Base-by-base conservation (phyloP, 495 filamentous ascomycete genomes). In the Neurospora sp. region DNA sequence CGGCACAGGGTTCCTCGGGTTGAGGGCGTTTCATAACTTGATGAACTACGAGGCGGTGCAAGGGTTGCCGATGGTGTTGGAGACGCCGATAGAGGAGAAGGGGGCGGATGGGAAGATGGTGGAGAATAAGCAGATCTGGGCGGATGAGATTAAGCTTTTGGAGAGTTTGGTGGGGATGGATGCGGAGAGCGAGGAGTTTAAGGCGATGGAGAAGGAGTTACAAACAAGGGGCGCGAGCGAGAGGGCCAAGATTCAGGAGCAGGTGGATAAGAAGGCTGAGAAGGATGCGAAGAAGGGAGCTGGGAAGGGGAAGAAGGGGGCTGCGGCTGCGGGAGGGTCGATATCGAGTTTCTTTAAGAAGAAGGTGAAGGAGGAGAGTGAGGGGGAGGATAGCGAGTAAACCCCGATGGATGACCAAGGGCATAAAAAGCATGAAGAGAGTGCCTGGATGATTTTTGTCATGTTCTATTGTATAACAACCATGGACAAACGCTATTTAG, bases 131-230 rank as follows among this genome's bases (percentile, higher is more conserved):
- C 84, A 86, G 39, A 85, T 94, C 10, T 96, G 93, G 93, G 92
- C 93, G 3, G 85, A 89, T 68, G 93, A 96, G 82, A 94, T 96
- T 75, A 96, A 97, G 80, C 81, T 98, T 69, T 86, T 99, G 6
- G 96, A 99, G 81, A 89, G 89, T 16, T 80, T 99, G 68, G 93
- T 98, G 72, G 96, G 91, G 20, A 91, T 91, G 87, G 89, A 96
- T 80, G 81, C 85, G 3, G 90, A 94, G 12, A 85, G 88, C 37
- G 85, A 87, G 38, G 88, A 91, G 76, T 97, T 98, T 78, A 79
- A 81, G n/a, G 88, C 35, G 14, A 71, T 70, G 70, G 76, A 70
- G 39, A 37, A 42, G n/a, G 88, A 91, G 74, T 94, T 98, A 78
- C 80, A 83, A 14, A 88, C 88, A 70, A 81, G 90, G 76, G 96